phyloP scores from a whole-genome alignment of 2,329 filamentous ascomycete genomes.

The Botryosphaeria dothidea region DNA sequence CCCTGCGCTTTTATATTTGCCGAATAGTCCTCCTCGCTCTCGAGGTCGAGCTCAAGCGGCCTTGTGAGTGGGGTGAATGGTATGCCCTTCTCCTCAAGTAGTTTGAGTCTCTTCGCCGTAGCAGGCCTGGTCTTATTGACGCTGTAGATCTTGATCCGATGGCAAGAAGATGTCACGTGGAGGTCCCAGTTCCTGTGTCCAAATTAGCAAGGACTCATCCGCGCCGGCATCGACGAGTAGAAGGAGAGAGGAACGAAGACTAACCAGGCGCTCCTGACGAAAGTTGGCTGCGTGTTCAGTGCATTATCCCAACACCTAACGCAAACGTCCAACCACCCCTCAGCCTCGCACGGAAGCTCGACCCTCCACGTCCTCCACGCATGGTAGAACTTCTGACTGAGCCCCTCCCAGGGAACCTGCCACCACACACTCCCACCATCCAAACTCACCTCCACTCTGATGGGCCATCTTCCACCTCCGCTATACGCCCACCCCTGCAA shows the following conservation, averaged over 20 bases:
- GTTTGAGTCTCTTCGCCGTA: conserved; percentile 53
- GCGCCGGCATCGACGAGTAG: not conserved
- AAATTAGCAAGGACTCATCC: conserved; percentile 18
- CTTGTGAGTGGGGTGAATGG: conserved; percentile 57
- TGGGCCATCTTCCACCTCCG: conserved; percentile 49
- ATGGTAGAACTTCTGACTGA: conserved; percentile 63
- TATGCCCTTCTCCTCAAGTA: conserved; percentile 52
- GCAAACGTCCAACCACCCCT: conserved; percentile 49
- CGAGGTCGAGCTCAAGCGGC: conserved; percentile 52
- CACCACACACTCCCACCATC: conserved; percentile 69
- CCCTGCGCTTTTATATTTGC: conserved; percentile 41
- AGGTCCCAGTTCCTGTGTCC: conserved; percentile 64
- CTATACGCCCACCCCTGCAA: conserved; percentile 51
- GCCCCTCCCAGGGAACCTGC: conserved; percentile 58
- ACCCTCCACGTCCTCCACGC: conserved; percentile 67
- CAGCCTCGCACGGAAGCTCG: conserved; percentile 59
- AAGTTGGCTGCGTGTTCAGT: conserved; percentile 49
- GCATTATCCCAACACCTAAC: conserved; percentile 48
- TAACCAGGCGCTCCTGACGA: conserved; percentile 45
- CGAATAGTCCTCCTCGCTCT: conserved; percentile 53
- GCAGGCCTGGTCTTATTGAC: conserved; percentile 55
- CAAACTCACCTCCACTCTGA: conserved; percentile 63
- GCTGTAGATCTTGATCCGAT: conserved; percentile 63
- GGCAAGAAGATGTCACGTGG: conserved; percentile 64
- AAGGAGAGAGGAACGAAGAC: conserved; percentile 8